Evolutionary conservation across 2,329 filamentous ascomycete species (phyloP).

Genomic region (Penicillium concentricum): DNA sequence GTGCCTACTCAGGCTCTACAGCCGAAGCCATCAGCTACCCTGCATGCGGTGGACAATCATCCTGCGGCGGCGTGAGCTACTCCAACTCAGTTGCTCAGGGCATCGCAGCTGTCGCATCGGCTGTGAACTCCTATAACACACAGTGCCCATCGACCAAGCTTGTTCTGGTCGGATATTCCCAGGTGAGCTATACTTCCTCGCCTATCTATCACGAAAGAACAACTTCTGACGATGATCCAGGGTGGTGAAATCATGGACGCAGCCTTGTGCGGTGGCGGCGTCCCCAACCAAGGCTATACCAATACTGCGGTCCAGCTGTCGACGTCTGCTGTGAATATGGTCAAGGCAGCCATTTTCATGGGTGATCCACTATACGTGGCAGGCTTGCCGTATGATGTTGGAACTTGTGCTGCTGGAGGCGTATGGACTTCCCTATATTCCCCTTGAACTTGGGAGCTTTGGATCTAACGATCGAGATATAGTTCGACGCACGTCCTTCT

Average conservation of each 20-base stretch:
- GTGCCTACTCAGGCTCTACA: conserved; percentile 52
- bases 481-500: conserved; percentile 61
- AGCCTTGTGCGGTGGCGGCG: conserved; percentile 59
- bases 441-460: background rate
- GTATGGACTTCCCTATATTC: conserved; percentile 45
- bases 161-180: conserved; percentile 63
- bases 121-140: conserved; percentile 59
- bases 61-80: conserved; percentile 61
- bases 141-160: conserved; percentile 59
- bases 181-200: conserved; percentile 41
- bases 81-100: conserved; percentile 59
- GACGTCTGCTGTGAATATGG: conserved; percentile 51
- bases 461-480: background rate
- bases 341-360: conserved; percentile 66
- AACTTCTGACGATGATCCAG: conserved; percentile 30
- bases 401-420: conserved; percentile 58
- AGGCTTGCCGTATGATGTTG: conserved; percentile 60
- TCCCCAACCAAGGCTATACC: conserved; percentile 47
- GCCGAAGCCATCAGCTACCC: conserved; percentile 59
- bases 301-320: conserved; percentile 47
- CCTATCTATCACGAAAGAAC: background rate
- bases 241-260: conserved; percentile 64
- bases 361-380: conserved; percentile 60
- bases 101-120: conserved; percentile 57
- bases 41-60: conserved; percentile 61